A percentile compares a stretch with the other conserved stretches of the same genome.
Conservation (phyloP, 768 basidiomycete genomes). For the Lentinula detonsa region DNA sequence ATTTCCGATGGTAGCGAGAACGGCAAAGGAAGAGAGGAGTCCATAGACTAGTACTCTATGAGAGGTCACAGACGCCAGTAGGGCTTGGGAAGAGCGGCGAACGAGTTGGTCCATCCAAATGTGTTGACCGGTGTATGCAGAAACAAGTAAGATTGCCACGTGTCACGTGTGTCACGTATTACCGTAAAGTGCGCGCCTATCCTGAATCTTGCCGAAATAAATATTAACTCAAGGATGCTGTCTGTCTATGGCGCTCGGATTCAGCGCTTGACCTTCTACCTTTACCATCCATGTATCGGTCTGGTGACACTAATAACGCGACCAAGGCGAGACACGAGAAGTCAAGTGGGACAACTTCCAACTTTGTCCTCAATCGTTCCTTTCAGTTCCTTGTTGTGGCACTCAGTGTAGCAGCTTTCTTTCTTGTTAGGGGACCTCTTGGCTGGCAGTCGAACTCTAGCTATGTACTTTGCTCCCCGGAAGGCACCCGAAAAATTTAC, state of each 20-base stretch:
- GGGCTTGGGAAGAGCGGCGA: slow-evolving; percentile 2
- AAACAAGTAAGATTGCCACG: too few relatives aligned
- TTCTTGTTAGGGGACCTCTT: background rate
- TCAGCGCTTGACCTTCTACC: too few relatives aligned
- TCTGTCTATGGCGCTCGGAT: too few relatives aligned
- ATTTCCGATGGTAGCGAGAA: slow-evolving; percentile 68
- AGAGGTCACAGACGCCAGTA: slow-evolving; percentile 38
- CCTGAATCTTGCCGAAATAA: too few relatives aligned
- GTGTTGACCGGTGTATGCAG: background rate
- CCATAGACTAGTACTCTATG: slow-evolving; percentile 69
- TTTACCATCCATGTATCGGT: too few relatives aligned
- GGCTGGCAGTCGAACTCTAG: slow-evolving; percentile 2
- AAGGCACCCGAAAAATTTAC: slow-evolving; percentile 44
- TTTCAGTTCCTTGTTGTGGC: background rate
- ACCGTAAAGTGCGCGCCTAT: background rate
- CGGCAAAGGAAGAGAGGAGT: slow-evolving; percentile 58
- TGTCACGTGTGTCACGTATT: too few relatives aligned
- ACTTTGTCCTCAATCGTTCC: slow-evolving; percentile 7
- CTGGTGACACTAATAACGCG: too few relatives aligned
- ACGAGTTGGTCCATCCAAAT: background rate
- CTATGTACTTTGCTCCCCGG: slow-evolving; percentile 61
- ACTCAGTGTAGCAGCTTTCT: background rate
- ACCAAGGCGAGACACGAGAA: too few relatives aligned
- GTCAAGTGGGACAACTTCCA: background rate
- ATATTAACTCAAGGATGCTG: too few relatives aligned